A percentile compares a stretch with the other conserved stretches of the same genome.
phyloP scores from a whole-genome alignment of 768 basidiomycete genomes.

The Cyathus striatus region DNA sequence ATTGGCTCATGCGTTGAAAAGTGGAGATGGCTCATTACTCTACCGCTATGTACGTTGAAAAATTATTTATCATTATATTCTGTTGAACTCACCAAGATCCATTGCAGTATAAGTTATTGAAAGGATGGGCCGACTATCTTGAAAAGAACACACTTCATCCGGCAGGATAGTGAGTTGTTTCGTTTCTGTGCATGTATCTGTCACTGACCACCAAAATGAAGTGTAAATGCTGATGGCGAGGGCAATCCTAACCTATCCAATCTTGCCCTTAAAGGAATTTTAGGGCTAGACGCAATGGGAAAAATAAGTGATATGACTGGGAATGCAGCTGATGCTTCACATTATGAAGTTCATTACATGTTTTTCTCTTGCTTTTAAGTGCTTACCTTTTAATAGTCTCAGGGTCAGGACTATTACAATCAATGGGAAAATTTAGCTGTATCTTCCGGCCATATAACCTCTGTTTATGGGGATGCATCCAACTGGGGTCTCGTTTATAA shows the following conservation, averaged over 20 bases:
- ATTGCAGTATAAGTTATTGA: conserved; percentile 36
- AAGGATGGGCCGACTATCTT: conserved; percentile 49
- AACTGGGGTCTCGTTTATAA: too few species aligned
- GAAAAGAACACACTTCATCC: conserved; percentile 31
- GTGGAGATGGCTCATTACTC: conserved; percentile 30
- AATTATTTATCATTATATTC: not conserved
- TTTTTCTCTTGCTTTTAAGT: too few species aligned
- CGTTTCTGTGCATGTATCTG: conserved; percentile 9
- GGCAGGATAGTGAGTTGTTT: conserved; percentile 28
- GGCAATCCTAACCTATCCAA: conserved; percentile 42
- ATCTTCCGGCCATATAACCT: too few species aligned
- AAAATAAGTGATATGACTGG: conserved; percentile 36
- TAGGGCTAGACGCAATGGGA: conserved; percentile 49
- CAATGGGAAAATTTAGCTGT: too few species aligned
- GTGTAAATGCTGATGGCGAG: conserved; percentile 7
- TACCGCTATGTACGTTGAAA: too few species aligned
- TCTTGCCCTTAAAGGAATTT: conserved; percentile 56
- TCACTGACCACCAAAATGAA: not conserved
- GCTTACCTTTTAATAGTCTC: too few species aligned
- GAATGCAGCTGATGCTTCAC: too few species aligned
- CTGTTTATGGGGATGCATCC: too few species aligned
- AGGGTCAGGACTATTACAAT: too few species aligned
- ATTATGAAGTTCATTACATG: too few species aligned
- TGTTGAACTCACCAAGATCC: not conserved
- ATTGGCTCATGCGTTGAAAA: conserved; percentile 27